Evolutionary conservation across 495 filamentous ascomycete species (phyloP), one percentile per base, ranked within the genome.

Genomic region (Cercophora newfieldiana): DNA sequence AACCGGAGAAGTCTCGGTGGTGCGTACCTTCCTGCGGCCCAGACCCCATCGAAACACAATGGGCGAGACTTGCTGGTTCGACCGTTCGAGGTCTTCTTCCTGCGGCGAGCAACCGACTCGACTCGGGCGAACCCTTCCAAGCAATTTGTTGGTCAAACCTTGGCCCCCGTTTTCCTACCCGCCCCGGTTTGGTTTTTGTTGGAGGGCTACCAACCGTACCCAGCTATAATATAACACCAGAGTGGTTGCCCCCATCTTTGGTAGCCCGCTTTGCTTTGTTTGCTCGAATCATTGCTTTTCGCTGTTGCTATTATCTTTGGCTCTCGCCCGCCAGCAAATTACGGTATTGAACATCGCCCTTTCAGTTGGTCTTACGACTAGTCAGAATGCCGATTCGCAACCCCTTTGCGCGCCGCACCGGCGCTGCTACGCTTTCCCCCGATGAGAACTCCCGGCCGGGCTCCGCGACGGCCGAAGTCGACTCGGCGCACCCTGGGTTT

Each of bases 311-410:
- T 14, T 44, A 44, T 44, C 37, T n/a, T n/a, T n/a, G n/a, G n/a
- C n/a, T n/a, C n/a, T n/a, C n/a, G n/a, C n/a, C n/a, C n/a, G n/a
- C n/a, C n/a, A n/a, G n/a, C n/a, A n/a, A n/a, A n/a, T n/a, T n/a
- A n/a, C n/a, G n/a, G n/a, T n/a, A n/a, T n/a, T n/a, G 37, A 44
- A 14, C 50, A 58, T 47, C 57, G 28, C 16, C 16, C 21, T 54
- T 29, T 22, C 37, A 44, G 2, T 44, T 44, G 37, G 10, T 44
- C 37, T 33, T 33, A 33, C 30, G 12, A 4, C 12, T 12, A 33
- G 30, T 12, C 65, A 82, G 66, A 48, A 92, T 93, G 90, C 83
- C 89, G n/a, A 90, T 92, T 74, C 89, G 90, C 68, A 93, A 92
- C 75, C 85, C 90, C 21, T 88, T 93, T 72, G 80, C 81, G 54